Conservation (phyloP, 257 asterid species). For the Ilex aquifolium region DNA sequence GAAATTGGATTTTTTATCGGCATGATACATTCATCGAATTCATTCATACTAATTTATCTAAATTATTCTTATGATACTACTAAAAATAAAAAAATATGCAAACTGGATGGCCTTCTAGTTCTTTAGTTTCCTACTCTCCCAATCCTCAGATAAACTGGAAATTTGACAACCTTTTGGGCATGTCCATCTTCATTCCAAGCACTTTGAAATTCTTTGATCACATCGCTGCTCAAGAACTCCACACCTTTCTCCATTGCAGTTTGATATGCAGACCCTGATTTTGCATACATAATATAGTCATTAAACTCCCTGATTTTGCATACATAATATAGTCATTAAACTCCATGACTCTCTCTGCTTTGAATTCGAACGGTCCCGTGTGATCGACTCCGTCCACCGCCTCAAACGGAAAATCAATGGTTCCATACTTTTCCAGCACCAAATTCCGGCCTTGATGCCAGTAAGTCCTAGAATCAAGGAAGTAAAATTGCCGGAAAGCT, state of each 20-base stretch:
- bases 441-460: constrained; percentile 16
- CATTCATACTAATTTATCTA: too few species aligned
- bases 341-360: constrained; percentile 20
- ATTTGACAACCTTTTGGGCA: too few species aligned
- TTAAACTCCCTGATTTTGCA: constrained; percentile 22
- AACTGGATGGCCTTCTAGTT: too few species aligned
- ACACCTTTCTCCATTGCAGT: constrained; percentile 28
- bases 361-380: constrained; percentile 19
- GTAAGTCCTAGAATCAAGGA: constrained; percentile 9
- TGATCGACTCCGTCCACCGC: constrained; percentile 24
- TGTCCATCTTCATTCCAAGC: constrained; percentile 33
- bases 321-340: constrained; percentile 17
- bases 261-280: constrained; percentile 28
- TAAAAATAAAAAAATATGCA: too few species aligned
- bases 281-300: constrained; percentile 13
- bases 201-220: constrained; percentile 19
- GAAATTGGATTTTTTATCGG: too few species aligned
- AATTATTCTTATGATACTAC: too few species aligned
- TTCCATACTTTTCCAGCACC: constrained; percentile 8
- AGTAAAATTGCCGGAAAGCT: constrained; percentile 1
- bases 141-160: too few species aligned
- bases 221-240: constrained; percentile 18
- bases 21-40: too few species aligned
- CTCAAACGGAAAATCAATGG: constrained; percentile 28
- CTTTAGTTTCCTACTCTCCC: too few species aligned